Conservation (phyloP, 2,329 filamentous ascomycete genomes). For the Amauroascus verrucosus region DNA sequence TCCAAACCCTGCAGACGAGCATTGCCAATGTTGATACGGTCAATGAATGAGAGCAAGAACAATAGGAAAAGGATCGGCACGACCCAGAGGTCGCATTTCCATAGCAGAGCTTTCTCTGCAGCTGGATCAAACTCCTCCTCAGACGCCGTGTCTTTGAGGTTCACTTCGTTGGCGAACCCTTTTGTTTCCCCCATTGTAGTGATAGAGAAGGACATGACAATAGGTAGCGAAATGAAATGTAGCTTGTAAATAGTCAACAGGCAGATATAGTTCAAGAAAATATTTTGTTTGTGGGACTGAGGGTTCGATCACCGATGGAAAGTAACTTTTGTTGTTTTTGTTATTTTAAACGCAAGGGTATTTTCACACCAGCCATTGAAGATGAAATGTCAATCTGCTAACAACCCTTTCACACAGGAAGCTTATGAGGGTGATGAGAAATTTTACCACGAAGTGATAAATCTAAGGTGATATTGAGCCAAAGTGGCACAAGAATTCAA, state of each 20-base stretch:
- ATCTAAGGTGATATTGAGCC: background rate
- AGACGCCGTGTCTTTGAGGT: constrained; percentile 17
- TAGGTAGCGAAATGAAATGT: no score
- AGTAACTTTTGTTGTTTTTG: no score
- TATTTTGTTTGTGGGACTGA: no score
- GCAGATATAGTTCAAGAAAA: no score
- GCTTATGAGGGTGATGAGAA: background rate
- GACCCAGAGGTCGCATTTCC: constrained; percentile 41
- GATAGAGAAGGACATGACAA: background rate
- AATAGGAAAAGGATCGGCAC: constrained; percentile 41
- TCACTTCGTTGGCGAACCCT: constrained; percentile 18
- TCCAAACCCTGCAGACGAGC: constrained; percentile 39
- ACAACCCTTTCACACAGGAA: background rate
- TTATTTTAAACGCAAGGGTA: no score
- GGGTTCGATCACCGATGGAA: no score
- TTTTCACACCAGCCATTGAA: no score
- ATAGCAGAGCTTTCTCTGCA: constrained; percentile 34
- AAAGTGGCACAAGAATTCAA: background rate
- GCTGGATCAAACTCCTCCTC: constrained; percentile 16
- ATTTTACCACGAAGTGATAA: background rate
- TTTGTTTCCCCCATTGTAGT: background rate
- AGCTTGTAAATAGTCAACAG: no score
- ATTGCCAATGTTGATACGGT: constrained; percentile 42
- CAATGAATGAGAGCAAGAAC: constrained; percentile 38
- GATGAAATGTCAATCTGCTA: background rate